Evolutionary conservation across 2,329 filamentous ascomycete species (phyloP).

Genomic region (Mycogone perniciosa): DNA sequence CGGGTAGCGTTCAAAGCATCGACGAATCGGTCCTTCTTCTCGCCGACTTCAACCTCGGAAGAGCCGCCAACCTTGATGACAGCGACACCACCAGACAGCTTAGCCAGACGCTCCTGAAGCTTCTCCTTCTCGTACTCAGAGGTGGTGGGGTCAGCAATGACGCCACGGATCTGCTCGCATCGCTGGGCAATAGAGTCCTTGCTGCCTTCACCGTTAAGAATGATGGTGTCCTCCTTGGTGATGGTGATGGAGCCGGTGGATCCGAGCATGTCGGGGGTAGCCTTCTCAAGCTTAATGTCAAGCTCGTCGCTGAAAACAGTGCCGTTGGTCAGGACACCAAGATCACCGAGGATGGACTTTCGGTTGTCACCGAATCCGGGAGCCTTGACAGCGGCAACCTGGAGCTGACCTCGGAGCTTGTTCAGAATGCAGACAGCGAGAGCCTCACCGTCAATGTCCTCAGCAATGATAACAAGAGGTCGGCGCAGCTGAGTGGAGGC

Average conservation of each 20-base stretch:
- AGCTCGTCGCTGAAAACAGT: conserved; percentile 98
- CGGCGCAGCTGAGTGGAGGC: conserved; percentile 92
- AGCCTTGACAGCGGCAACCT: conserved; percentile 97
- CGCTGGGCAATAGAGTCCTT: conserved; percentile 92
- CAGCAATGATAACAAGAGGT: conserved; percentile 95
- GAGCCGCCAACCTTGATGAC: conserved; percentile 98
- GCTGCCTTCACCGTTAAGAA: conserved; percentile 92
- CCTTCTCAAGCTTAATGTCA: conserved; percentile 98
- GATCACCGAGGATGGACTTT: conserved; percentile 97
- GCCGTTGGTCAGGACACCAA: conserved; percentile 91
- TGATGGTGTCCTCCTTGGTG: conserved; percentile 99
- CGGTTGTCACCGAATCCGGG: conserved; percentile 99
- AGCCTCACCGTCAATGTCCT: conserved; percentile 98
- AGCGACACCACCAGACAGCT: conserved; percentile 97
- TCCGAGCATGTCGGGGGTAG: conserved; percentile 89
- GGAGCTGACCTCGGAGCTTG: conserved; percentile 99
- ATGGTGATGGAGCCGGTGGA: conserved; percentile 98
- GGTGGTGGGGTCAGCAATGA: conserved; percentile 87
- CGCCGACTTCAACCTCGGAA: conserved; percentile 96
- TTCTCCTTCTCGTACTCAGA: conserved; percentile 99
- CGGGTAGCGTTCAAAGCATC: conserved; percentile 97
- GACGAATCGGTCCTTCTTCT: conserved; percentile 99
- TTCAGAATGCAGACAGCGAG: conserved; percentile 98
- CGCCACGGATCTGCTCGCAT: conserved; percentile 97
- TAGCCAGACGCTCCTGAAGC: conserved; percentile 98